Conservation (phyloP, 306 rosid genomes). For the Vigna hirtella region DNA sequence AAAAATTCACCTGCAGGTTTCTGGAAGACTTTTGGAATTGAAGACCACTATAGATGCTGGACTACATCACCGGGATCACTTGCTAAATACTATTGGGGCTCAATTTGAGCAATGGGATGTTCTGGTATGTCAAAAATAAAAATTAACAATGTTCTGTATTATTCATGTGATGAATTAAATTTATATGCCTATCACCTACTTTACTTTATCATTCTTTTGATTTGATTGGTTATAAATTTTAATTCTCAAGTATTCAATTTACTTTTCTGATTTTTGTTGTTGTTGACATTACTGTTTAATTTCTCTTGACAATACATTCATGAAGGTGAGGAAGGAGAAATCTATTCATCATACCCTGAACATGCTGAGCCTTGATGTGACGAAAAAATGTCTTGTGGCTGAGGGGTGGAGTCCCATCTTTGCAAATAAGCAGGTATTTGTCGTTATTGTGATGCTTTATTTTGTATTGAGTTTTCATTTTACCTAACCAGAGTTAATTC, state of each 20-base stretch:
- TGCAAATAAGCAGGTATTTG: slow-evolving; percentile 80
- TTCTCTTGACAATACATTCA: slow-evolving; percentile 46
- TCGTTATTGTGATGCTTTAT: slow-evolving; percentile 18
- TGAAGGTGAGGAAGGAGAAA: slow-evolving; percentile 94
- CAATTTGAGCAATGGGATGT: slow-evolving; percentile 84
- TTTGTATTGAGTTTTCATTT: slow-evolving; percentile 31
- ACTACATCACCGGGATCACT: slow-evolving; percentile 65
- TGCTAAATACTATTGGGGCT: slow-evolving; percentile 74
- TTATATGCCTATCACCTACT: background rate
- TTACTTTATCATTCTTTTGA: slow-evolving; percentile 28
- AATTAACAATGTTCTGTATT: slow-evolving; percentile 13
- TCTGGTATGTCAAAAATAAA: slow-evolving; percentile 62
- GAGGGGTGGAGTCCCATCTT: slow-evolving; percentile 98
- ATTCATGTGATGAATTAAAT: slow-evolving; percentile 21
- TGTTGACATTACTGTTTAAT: slow-evolving; percentile 39
- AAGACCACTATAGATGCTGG: slow-evolving; percentile 89
- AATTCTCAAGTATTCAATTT: slow-evolving; percentile 11
- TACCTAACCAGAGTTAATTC: slow-evolving; percentile 29
- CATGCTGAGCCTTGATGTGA: slow-evolving; percentile 97
- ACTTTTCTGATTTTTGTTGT: slow-evolving; percentile 13
- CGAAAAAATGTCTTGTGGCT: slow-evolving; percentile 93
- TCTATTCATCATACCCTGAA: slow-evolving; percentile 86
- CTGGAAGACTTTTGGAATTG: slow-evolving; percentile 79
- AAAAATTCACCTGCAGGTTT: slow-evolving; percentile 63
- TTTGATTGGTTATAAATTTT: slow-evolving; percentile 23